phyloP scores from a whole-genome alignment of 2,329 filamentous ascomycete species.

The Xylariaceae sp. region DNA sequence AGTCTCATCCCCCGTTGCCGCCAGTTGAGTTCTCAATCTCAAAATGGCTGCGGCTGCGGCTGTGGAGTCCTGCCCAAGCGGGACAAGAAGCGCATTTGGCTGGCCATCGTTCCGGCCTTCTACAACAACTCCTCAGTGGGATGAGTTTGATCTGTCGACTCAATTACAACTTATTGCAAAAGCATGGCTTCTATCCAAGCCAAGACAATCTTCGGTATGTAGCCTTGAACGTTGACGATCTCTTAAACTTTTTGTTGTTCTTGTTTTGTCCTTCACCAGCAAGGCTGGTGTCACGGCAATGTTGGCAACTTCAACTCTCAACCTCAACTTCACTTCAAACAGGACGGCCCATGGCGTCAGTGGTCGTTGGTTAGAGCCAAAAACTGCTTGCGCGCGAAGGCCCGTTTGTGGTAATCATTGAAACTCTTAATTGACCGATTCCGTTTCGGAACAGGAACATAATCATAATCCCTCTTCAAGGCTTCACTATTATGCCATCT shows the following conservation, averaged over 20 bases:
- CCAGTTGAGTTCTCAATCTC: constrained; percentile 49
- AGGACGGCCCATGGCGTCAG: neutral
- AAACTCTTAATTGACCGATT: constrained; percentile 28
- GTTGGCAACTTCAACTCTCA: neutral
- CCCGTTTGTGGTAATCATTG: neutral
- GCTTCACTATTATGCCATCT: constrained; percentile 9
- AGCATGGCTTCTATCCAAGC: constrained; percentile 42
- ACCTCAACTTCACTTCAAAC: neutral
- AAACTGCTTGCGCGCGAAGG: neutral
- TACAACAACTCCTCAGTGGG: constrained; percentile 39
- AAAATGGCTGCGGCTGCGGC: constrained; percentile 59
- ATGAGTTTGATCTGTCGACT: constrained; percentile 40
- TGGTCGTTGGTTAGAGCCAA: neutral
- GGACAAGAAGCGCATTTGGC: constrained; percentile 45
- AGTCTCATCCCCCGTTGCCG: constrained; percentile 48
- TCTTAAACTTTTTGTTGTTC: constrained; percentile 1
- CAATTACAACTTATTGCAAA: constrained; percentile 45
- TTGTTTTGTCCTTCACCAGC: neutral
- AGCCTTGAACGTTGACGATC: constrained; percentile 6
- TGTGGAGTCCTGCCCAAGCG: constrained; percentile 47
- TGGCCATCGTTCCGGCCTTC: constrained; percentile 40
- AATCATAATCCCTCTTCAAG: constrained; percentile 14
- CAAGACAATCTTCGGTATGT: constrained; percentile 36
- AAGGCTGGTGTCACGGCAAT: neutral
- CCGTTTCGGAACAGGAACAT: constrained; percentile 17